A percentile compares a stretch with the other conserved stretches of the same genome.
phyloP scores from a whole-genome alignment of 2,329 filamentous ascomycete genomes.

The Monilinia polystroma region DNA sequence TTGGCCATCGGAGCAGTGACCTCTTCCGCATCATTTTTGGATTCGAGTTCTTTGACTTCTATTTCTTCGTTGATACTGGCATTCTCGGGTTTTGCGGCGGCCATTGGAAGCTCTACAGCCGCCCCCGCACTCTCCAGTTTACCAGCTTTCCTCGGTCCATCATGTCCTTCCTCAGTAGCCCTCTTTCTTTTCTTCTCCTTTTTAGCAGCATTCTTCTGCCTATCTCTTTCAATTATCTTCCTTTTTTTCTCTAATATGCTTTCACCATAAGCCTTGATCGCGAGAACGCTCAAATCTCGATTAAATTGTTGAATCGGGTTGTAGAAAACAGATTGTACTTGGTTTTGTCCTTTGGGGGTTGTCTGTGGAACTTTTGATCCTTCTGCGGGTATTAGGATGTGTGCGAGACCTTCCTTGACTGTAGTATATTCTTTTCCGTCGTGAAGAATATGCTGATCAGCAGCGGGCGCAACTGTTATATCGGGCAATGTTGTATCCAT shows the following conservation, averaged over 20 bases:
- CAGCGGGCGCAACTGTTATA: constrained; percentile 37
- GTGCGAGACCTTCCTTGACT: constrained; percentile 65
- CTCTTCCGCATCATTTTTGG: background rate
- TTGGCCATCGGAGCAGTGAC: background rate
- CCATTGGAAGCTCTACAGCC: background rate
- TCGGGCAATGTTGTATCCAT: constrained; percentile 27
- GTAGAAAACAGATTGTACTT: constrained; percentile 86
- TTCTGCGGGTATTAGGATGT: constrained; percentile 61
- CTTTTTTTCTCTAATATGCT: constrained; percentile 54
- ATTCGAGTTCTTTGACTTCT: background rate
- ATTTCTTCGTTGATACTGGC: background rate
- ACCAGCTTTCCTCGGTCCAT: constrained; percentile 41
- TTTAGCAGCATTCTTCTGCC: constrained; percentile 40
- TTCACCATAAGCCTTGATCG: constrained; percentile 85
- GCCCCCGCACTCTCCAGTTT: constrained; percentile 27
- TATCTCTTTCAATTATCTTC: constrained; percentile 46
- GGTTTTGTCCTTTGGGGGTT: constrained; percentile 52
- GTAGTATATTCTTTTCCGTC: constrained; percentile 56
- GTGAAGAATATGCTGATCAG: constrained; percentile 43
- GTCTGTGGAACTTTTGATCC: constrained; percentile 49
- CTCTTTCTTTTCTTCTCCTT: constrained; percentile 51
- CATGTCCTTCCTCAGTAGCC: constrained; percentile 37
- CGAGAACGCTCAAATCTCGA: constrained; percentile 87
- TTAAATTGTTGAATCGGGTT: constrained; percentile 99
- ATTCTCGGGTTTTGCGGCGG: background rate